Base-by-base conservation (phyloP, 306 rosid genomes). In the Lablab purpureus region DNA sequence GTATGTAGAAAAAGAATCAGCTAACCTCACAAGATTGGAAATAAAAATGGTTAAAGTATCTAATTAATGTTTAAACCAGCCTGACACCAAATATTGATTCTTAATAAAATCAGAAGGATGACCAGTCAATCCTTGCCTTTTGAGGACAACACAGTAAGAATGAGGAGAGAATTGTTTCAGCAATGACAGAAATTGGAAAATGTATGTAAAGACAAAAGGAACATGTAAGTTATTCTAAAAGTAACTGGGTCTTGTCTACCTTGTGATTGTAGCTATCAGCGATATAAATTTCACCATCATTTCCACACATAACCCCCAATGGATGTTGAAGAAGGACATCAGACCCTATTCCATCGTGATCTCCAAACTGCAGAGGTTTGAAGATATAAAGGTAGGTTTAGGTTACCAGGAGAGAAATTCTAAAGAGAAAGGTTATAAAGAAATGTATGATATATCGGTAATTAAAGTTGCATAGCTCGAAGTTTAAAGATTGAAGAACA, bases 281-380 rank as follows among this genome's bases (percentile, higher is more conserved):
- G 37, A 94, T 76, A 84, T 89, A 89, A 71, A 89, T 83, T 87
- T 87, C 85, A 54, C 97, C 91, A 81, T 81, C 85, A 71, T 81
- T 88, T 68, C 92, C 88, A 77, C 94, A 87, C 71, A 87, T 64
- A 82, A 92, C 87, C 3, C 93, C 98, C 65, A 94, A 76, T 19
- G 99, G 99, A 87, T 94, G 99, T 83, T 94, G 99, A 85, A 94
- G 93, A 75, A 92, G 99, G 67, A 91, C 89, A 84, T 91, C 97
- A 66, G 92, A 88, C 73, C 95, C 97, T 71, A 83, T 64, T 78
- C 99, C 99, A 87, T 94, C 99, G 28, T 91, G 97, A 86, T 94
- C 99, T 56, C 99, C 99, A 79, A 94, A 94, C 99, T 94, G 86
- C 71, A 75, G 70, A 79, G 27, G 63, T 80, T 87, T 82, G 58